Conservation (phyloP, 768 basidiomycete genomes). For the Lentinula aciculospora region DNA sequence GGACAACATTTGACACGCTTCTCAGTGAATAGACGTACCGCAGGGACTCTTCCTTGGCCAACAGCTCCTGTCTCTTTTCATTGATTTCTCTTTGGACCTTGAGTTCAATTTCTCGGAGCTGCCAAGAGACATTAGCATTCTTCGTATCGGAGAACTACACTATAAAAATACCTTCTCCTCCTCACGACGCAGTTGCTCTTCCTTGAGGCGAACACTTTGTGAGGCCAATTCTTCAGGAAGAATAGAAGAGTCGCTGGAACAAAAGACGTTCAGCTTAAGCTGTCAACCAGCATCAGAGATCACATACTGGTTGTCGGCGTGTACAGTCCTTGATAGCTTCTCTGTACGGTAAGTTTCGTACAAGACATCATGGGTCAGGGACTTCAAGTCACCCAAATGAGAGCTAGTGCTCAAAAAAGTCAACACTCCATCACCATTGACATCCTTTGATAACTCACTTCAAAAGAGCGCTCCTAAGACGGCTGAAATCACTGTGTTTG, state of each 20-base stretch:
- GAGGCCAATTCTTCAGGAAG: slow-evolving; percentile 95
- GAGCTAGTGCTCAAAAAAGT: slow-evolving; percentile 46
- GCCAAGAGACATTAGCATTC: slow-evolving; percentile 4
- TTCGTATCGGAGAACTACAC: not conserved
- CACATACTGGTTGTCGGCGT: slow-evolving; percentile 68
- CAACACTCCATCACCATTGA: not conserved
- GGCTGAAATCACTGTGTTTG: slow-evolving; percentile 98
- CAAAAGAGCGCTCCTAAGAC: slow-evolving; percentile 85
- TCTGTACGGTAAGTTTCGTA: slow-evolving; percentile 98
- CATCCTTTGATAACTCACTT: slow-evolving; percentile 45
- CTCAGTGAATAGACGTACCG: slow-evolving; percentile 40
- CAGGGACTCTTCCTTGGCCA: slow-evolving; percentile 94
- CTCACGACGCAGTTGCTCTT: slow-evolving; percentile 95
- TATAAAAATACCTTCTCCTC: slow-evolving; percentile 76
- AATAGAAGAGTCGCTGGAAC: slow-evolving; percentile 74
- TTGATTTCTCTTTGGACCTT: slow-evolving; percentile 98
- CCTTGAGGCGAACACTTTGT: slow-evolving; percentile 96
- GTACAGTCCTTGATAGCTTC: slow-evolving; percentile 88
- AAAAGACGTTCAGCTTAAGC: slow-evolving; percentile 17
- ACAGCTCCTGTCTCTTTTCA: slow-evolving; percentile 92
- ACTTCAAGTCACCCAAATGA: slow-evolving; percentile 92
- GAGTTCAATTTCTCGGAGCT: slow-evolving; percentile 96
- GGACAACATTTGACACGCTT: not conserved
- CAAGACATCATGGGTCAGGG: slow-evolving; percentile 87
- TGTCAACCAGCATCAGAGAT: slow-evolving; percentile 2